Evolutionary conservation across 371 early-diverging fungal species (phyloP), one percentile per base, ranked within the genome.

Genomic region (Mucor racemosus): DNA sequence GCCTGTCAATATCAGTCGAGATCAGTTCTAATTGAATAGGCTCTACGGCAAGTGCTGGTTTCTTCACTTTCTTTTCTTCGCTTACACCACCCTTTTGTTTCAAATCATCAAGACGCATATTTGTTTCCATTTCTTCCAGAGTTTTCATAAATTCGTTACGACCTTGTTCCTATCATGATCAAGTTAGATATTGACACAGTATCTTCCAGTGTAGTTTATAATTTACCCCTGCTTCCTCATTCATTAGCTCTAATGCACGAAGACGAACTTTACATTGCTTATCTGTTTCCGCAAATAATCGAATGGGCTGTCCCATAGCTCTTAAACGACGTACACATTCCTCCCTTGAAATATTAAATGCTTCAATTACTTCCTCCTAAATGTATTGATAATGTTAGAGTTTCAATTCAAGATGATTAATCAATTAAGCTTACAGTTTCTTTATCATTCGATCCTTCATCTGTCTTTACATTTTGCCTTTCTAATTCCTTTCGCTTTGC

Each of bases 231-330:
- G 88, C 79, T 38, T 89, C 86, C 69, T 95, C 95, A 65, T 97
- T 95, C 50, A 88, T 86, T n/a, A 95, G 68, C 73, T 97, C 97
- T 38, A 96, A 68, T 9, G 84, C 83, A 62, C 94, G 89, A 55
- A 98, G 82, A 58, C 99, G 94, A 56, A 84, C 77, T 59, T 91
- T 86, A 44, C 99, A 93, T 68, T 92, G 87, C 35, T 81, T 78
- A 68, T 94, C 91, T 5, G 93, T 89, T 75, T 98, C 99, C 48
- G 91, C 99, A 74, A 98, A 98, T 40, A 97, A 78, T 9, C 94
- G 89, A 71, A 97, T 96, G 17, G 99, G 99, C 70, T 97, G 91
- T 31, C 91, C 93, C 60, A 92, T 90, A 4, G 93, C 91, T 26
- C 99, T 85, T 58, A 98, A 77, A 56, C 98, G 89, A 55, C 91